Conservation (phyloP, 2,329 filamentous ascomycete species). For the Exophiala mesophila region DNA sequence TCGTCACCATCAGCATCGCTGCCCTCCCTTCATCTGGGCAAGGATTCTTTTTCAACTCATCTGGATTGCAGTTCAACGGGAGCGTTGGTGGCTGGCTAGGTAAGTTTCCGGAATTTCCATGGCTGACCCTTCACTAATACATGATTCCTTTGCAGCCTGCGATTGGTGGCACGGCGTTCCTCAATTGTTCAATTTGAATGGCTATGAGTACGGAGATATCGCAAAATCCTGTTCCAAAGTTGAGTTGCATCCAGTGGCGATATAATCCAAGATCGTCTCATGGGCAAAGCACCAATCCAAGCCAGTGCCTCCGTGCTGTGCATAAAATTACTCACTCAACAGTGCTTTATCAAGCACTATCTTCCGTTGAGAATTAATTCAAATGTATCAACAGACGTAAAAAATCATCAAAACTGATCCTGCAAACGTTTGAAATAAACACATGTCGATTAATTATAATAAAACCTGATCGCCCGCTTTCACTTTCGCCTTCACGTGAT, state of each 20-base stretch:
- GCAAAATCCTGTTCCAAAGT: slow-evolving; percentile 24
- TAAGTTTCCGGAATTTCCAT: slow-evolving; percentile 1
- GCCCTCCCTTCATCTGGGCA: background rate
- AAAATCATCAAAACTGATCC: too few species aligned
- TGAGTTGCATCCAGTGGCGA: slow-evolving; percentile 21
- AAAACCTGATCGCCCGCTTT: too few species aligned
- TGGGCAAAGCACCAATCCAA: too few species aligned
- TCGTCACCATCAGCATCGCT: slow-evolving; percentile 24
- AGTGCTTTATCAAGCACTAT: too few species aligned
- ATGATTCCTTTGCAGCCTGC: slow-evolving; percentile 18
- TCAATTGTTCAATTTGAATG: slow-evolving; percentile 23
- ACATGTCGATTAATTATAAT: too few species aligned
- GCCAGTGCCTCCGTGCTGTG: too few species aligned
- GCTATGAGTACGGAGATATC: slow-evolving; percentile 10
- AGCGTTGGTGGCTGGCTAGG: slow-evolving; percentile 21
- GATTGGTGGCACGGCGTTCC: slow-evolving; percentile 25
- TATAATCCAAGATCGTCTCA: too few species aligned
- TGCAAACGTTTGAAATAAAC: too few species aligned
- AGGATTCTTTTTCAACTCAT: slow-evolving; percentile 26
- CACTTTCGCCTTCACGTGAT: too few species aligned
- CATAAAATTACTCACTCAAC: too few species aligned
- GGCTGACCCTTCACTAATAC: slow-evolving; percentile 12
- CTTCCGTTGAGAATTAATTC: too few species aligned
- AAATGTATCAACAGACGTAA: too few species aligned
- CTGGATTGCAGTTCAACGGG: slow-evolving; percentile 24